Conservation (phyloP, 2,329 filamentous ascomycete genomes). For the Aureobasidium sp. region DNA sequence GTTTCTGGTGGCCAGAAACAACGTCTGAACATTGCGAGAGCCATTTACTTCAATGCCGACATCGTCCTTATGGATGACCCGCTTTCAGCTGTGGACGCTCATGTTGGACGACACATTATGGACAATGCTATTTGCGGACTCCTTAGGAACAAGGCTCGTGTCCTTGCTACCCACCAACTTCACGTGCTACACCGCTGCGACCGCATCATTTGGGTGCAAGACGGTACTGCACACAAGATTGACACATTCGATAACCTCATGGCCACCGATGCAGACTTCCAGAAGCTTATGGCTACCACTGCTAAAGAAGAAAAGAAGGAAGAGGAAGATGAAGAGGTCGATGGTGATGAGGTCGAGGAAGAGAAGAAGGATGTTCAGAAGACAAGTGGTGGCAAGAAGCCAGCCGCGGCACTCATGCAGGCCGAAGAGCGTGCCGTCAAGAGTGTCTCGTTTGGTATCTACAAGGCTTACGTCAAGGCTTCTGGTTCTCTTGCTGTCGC, state of each 20-base stretch:
- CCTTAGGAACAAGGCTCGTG: conserved; percentile 79
- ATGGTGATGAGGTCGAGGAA: conserved; percentile 44
- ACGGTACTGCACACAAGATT: conserved; percentile 73
- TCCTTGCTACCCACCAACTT: conserved; percentile 90
- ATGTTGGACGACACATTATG: conserved; percentile 67
- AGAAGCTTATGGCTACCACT: conserved; percentile 73
- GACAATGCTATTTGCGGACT: conserved; percentile 89
- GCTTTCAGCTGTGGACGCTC: conserved; percentile 50
- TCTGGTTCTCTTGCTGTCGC: conserved; percentile 66
- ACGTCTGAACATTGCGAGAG: conserved; percentile 83
- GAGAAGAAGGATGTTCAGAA: conserved; percentile 51
- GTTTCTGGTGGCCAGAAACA: conserved; percentile 95
- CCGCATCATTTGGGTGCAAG: conserved; percentile 87
- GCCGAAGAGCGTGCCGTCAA: conserved; percentile 63
- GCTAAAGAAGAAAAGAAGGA: conserved; percentile 54
- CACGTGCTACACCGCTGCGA: conserved; percentile 89
- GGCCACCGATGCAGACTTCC: conserved; percentile 68
- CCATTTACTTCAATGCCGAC: conserved; percentile 59
- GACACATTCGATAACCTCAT: conserved; percentile 89
- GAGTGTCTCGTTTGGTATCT: conserved; percentile 74
- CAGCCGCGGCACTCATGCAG: conserved; percentile 61
- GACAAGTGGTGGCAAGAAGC: conserved; percentile 49
- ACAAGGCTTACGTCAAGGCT: conserved; percentile 67
- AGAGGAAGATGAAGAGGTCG: conserved; percentile 42
- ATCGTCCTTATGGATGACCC: conserved; percentile 60